Percentiles rank a stretch among this genome's conserved stretches.
phyloP scores from a whole-genome alignment of 164 flowering plant genomes.

The Litsea cubeba region DNA sequence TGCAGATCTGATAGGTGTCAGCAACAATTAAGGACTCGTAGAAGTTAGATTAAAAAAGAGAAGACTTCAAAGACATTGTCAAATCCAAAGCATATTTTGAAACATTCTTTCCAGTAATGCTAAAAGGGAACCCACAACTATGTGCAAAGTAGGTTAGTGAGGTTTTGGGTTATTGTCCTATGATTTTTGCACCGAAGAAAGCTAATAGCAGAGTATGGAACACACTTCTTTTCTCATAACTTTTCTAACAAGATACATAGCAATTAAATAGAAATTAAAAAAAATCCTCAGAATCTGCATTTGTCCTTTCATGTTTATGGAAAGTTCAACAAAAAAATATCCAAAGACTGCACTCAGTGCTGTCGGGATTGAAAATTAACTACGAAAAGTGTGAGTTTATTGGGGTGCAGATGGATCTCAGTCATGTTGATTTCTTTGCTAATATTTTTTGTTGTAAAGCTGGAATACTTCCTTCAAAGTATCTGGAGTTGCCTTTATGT shows the following conservation, averaged over 20 bases:
- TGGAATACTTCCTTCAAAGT: no score
- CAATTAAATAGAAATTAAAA: background rate
- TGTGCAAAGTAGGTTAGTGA: background rate
- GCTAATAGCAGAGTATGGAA: background rate
- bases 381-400: no score
- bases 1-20: slow-evolving; percentile 39
- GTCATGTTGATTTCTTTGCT: no score
- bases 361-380: no score
- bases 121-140: background rate
- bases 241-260: background rate
- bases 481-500: no score
- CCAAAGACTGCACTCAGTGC: background rate
- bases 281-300: background rate
- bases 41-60: background rate
- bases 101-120: background rate
- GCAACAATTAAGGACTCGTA: background rate
- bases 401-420: no score
- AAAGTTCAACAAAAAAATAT: no score
- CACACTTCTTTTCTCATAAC: background rate
- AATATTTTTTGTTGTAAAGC: no score
- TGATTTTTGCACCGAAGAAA: background rate
- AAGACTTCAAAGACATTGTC: background rate
- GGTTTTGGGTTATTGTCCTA: background rate
- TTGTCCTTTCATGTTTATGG: background rate
- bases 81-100: no score